A percentile compares a stretch with the other conserved stretches of the same genome.
Conservation (phyloP, 495 filamentous ascomycete species). For the Pseudevernia furfuracea region DNA sequence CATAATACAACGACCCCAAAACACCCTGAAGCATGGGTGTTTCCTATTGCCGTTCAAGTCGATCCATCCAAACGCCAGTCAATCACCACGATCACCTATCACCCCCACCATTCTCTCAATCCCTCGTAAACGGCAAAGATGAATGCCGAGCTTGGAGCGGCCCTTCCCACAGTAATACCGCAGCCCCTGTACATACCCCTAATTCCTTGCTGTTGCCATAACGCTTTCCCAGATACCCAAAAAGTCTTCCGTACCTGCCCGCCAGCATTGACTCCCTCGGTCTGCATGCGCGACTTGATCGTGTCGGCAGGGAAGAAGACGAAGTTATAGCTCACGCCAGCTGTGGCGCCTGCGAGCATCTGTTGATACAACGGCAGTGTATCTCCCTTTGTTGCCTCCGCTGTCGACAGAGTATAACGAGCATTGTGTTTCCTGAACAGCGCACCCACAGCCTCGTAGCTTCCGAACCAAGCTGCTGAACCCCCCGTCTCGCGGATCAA, state of each 20-base stretch:
- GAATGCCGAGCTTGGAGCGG: constrained; percentile 89
- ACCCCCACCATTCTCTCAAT: constrained; percentile 58
- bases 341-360: constrained; percentile 78
- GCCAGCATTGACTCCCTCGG: constrained; percentile 54
- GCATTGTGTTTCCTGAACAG: constrained; percentile 48
- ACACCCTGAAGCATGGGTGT: neutral
- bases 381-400: constrained; percentile 16
- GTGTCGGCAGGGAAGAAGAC: constrained; percentile 95
- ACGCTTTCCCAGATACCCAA: constrained; percentile 51
- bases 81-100: constrained; percentile 17
- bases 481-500: constrained; percentile 91
- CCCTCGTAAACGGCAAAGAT: constrained; percentile 93
- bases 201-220: constrained; percentile 77
- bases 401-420: constrained; percentile 10
- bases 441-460: constrained; percentile 71
- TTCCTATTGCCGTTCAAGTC: neutral
- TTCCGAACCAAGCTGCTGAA: constrained; percentile 90
- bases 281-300: constrained; percentile 94
- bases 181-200: constrained; percentile 87
- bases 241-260: constrained; percentile 51
- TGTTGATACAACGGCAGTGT: constrained; percentile 65
- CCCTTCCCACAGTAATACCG: constrained; percentile 80
- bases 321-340: constrained; percentile 92
- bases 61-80: neutral
- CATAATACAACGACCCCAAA: neutral